Conservation (phyloP, 306 rosid genomes). For the Chamaecrista fasciculata region DNA sequence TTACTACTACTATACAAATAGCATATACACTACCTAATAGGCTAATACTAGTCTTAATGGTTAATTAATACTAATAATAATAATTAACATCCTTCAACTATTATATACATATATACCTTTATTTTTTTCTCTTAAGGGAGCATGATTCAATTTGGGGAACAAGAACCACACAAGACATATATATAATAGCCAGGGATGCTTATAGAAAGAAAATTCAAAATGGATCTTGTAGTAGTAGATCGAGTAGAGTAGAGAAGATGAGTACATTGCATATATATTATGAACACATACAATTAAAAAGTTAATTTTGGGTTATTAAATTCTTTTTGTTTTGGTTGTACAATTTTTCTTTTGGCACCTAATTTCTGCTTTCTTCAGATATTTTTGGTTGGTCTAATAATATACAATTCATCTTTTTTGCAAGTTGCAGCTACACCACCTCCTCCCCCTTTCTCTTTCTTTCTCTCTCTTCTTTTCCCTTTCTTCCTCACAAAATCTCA, state of each 20-base stretch:
- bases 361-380: conserved; percentile 41
- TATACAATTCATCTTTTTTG: conserved; percentile 46
- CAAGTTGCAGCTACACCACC: conserved; percentile 53
- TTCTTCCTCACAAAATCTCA: conserved; percentile 35
- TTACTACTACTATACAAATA: no score
- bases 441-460: no score
- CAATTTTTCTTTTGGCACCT: conserved; percentile 33
- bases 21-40: no score
- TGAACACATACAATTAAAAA: conserved; percentile 33
- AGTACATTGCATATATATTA: conserved; percentile 1
- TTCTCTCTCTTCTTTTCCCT: no score
- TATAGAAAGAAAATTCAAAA: not conserved
- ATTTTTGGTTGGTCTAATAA: conserved; percentile 35
- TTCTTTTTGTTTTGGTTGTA: conserved; percentile 13
- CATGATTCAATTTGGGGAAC: not conserved
- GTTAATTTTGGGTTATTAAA: conserved; percentile 20
- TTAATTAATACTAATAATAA: no score
- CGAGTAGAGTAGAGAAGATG: not conserved
- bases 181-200: no score
- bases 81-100: no score
- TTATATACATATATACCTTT: no score
- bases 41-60: no score
- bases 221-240: no score
- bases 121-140: not conserved
- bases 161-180: conserved; percentile 2